phyloP scores from a whole-genome alignment of 2,329 filamentous ascomycete genomes.

The Daldinia sp. region DNA sequence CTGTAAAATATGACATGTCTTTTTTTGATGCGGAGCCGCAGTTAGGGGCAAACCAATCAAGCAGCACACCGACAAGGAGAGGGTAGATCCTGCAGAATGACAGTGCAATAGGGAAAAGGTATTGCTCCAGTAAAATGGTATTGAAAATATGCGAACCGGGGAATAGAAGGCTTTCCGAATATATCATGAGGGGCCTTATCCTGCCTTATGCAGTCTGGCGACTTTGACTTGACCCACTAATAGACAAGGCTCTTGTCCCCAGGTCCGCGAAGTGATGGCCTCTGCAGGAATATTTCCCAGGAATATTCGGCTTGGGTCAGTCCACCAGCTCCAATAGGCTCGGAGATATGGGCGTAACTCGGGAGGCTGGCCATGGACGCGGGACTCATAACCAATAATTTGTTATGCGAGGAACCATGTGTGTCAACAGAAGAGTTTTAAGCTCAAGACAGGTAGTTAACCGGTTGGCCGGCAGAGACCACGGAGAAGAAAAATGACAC shows the following conservation, averaged over 20 bases:
- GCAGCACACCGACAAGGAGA: conserved; percentile 10
- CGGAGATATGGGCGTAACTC: conserved; percentile 23
- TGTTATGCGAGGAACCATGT: conserved; percentile 22
- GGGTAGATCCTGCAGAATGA: conserved; percentile 34
- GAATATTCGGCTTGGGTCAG: conserved; percentile 30
- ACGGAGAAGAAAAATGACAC: conserved; percentile 5
- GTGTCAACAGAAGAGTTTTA: conserved; percentile 17
- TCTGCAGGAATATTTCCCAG: conserved; percentile 33
- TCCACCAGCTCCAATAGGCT: conserved; percentile 26
- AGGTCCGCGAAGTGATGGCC: conserved; percentile 29
- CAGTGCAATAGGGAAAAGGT: conserved; percentile 21
- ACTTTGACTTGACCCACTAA: conserved; percentile 17
- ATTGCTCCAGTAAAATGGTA: conserved; percentile 26
- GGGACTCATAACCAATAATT: conserved; percentile 24
- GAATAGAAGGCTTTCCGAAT: conserved; percentile 31
- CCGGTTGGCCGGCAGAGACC: conserved; percentile 17
- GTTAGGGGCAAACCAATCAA: conserved; percentile 23
- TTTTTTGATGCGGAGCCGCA: conserved; percentile 37
- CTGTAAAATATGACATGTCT: conserved; percentile 29
- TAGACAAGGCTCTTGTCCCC: conserved; percentile 19
- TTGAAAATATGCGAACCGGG: conserved; percentile 29
- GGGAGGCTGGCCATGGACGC: conserved; percentile 31
- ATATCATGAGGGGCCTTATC: conserved; percentile 25
- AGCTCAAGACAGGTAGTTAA: conserved; percentile 12
- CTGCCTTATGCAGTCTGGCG: conserved; percentile 12